phyloP scores from a whole-genome alignment of 345 rosid species.

The Populus pruinosa region DNA sequence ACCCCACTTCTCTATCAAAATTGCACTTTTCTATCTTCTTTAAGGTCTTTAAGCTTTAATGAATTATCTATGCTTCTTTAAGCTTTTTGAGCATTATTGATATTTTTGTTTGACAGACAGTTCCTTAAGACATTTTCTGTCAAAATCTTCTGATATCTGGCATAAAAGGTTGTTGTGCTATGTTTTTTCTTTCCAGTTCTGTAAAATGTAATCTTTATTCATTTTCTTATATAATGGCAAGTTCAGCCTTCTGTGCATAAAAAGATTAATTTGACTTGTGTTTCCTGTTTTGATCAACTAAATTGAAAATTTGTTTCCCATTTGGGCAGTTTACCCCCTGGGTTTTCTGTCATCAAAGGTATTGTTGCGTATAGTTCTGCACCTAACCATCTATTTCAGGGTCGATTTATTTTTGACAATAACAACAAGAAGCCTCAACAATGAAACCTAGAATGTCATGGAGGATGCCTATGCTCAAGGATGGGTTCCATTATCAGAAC shows the following conservation, averaged over 20 bases:
- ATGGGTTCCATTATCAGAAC: background rate
- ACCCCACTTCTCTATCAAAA: background rate
- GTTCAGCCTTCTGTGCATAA: background rate
- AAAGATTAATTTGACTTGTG: background rate
- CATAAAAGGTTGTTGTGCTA: background rate
- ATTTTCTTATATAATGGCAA: background rate
- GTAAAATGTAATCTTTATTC: background rate
- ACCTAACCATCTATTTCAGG: background rate
- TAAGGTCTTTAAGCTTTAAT: background rate
- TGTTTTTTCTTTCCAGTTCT: background rate
- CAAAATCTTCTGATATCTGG: background rate
- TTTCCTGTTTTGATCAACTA: background rate
- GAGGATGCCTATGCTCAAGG: background rate
- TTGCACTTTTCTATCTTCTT: background rate
- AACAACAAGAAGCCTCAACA: background rate
- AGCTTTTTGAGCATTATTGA: background rate
- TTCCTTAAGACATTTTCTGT: background rate
- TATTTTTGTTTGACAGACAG: background rate
- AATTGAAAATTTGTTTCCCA: background rate
- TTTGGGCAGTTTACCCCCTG: background rate
- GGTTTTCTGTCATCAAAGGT: background rate
- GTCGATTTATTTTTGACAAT: background rate
- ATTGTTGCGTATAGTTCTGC: background rate
- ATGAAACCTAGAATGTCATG: background rate
- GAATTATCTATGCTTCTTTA: background rate